phyloP scores from a whole-genome alignment of 768 basidiomycete genomes.

The Russula brevipes region DNA sequence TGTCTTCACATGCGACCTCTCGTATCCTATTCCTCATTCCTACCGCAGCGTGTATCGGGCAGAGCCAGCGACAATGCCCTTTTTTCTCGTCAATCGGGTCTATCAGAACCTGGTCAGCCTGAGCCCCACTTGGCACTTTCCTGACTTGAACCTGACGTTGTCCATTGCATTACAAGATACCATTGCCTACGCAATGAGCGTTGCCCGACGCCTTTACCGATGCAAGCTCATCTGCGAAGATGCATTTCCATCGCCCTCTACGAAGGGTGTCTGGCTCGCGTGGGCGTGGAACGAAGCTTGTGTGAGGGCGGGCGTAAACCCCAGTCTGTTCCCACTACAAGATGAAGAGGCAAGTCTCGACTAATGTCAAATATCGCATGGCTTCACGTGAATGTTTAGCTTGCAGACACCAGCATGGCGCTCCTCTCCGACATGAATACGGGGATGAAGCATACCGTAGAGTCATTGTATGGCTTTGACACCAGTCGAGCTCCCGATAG shows the following conservation, averaged over 20 bases:
- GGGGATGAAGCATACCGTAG: background rate
- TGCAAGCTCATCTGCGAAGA: constrained; percentile 5
- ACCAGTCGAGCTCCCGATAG: constrained; percentile 2
- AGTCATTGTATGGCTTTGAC: constrained; percentile 1
- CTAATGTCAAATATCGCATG: background rate
- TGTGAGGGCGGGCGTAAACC: background rate
- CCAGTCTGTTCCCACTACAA: background rate
- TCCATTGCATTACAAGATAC: too few species aligned
- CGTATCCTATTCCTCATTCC: too few species aligned
- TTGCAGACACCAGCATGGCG: background rate
- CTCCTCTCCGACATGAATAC: background rate
- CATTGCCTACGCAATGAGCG: too few species aligned
- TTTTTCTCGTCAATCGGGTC: too few species aligned
- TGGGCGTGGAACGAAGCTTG: background rate
- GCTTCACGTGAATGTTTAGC: background rate
- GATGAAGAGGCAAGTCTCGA: background rate
- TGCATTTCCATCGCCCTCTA: background rate
- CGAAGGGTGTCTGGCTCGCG: background rate
- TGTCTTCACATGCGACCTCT: too few species aligned
- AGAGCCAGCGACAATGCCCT: too few species aligned
- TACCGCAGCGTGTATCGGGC: too few species aligned
- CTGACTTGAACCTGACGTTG: too few species aligned
- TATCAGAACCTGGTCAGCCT: too few species aligned
- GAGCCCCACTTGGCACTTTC: too few species aligned
- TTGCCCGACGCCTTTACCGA: background rate